Base-by-base conservation (phyloP, 2,329 filamentous ascomycete genomes). In the Rutstroemia sp. region DNA sequence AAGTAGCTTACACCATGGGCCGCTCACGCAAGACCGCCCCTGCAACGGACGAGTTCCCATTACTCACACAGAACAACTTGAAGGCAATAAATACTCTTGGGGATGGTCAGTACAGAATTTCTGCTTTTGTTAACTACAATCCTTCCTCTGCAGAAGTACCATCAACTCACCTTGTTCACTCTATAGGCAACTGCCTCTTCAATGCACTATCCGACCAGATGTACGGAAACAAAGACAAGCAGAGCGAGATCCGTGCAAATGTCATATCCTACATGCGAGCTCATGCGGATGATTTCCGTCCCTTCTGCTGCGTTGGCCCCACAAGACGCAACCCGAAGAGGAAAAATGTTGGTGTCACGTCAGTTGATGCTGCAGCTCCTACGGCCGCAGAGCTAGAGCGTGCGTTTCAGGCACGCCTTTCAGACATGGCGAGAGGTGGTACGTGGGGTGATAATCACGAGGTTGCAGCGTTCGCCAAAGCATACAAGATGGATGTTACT, bases 371-470 rank as follows among this genome's bases (percentile, higher is more conserved):
- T 9, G 61, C 73, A 71, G 51, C 70, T 71, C 76, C 80, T n/a
- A 77, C 79, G 21, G 70, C 74, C 53, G 76, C 76, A 58, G 78
- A 84, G 61, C 73, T 78, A 60, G 75, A 80, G 60, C 69, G 69
- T 39, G 73, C 75, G 27, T 82, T 78, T 64, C 72, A 78, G 52
- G 75, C 75, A 37, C 81, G 84, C 67, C 73, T 88, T 12, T 71
- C 75, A 59, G 73, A 75, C 56, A 86, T 87, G 76, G 77, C 80
- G 30, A 77, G 78, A 64, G 75, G 76, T 30, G 80, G 81, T 51
- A 79, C 79, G 41, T 88, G 80, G 71, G 85, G 82, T 25, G 84
- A 85, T 66, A 83, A 87, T 57, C 77, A 85, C 72, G 83, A 87
- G 70, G 78, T 89, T 46, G 76, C 78, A 34, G 85, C 85, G 5